A percentile compares a stretch with the other conserved stretches of the same genome.
phyloP scores from a whole-genome alignment of 345 rosid genomes.

The Lepidium aucheri region DNA sequence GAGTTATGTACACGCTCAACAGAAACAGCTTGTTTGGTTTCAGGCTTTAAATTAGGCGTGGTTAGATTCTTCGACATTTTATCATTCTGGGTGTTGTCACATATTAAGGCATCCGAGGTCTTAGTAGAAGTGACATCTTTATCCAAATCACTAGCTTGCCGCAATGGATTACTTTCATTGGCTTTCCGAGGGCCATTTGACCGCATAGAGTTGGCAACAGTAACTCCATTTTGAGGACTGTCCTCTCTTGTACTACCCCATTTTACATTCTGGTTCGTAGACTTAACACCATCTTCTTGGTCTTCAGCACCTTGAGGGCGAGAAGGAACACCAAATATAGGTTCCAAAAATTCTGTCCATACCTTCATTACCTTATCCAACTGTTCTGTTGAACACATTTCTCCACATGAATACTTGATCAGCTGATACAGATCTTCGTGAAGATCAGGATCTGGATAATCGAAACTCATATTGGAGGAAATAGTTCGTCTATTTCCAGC shows the following conservation, averaged over 20 bases:
- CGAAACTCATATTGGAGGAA: constrained; percentile 53
- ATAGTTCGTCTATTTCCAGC: constrained; percentile 61
- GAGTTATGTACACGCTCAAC: constrained; percentile 6
- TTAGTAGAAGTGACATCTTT: constrained; percentile 1
- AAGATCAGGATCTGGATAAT: constrained; percentile 56
- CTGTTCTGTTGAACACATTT: constrained; percentile 78
- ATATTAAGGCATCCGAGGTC: constrained; percentile 10
- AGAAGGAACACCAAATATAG: constrained; percentile 58
- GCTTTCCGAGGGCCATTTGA: constrained; percentile 45
- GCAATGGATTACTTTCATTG: constrained; percentile 44
- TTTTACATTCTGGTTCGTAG: constrained; percentile 42
- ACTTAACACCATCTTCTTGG: constrained; percentile 54
- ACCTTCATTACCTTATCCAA: constrained; percentile 68
- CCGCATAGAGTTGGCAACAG: constrained; percentile 38
- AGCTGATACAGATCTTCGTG: constrained; percentile 88
- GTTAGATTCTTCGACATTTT: not conserved
- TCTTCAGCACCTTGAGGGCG: constrained; percentile 67
- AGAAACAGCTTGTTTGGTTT: constrained; percentile 15
- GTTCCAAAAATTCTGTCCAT: constrained; percentile 83
- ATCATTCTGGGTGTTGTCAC: constrained; percentile 17
- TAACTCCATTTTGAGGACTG: constrained; percentile 40
- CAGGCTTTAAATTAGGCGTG: not conserved
- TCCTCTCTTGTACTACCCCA: constrained; percentile 46
- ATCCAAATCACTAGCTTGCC: constrained; percentile 41
- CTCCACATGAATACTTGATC: constrained; percentile 73